Evolutionary conservation across 2,329 filamentous ascomycete genomes (phyloP), one percentile per base, ranked within the genome.

Genomic region (Ascocoryne sarcoides): DNA sequence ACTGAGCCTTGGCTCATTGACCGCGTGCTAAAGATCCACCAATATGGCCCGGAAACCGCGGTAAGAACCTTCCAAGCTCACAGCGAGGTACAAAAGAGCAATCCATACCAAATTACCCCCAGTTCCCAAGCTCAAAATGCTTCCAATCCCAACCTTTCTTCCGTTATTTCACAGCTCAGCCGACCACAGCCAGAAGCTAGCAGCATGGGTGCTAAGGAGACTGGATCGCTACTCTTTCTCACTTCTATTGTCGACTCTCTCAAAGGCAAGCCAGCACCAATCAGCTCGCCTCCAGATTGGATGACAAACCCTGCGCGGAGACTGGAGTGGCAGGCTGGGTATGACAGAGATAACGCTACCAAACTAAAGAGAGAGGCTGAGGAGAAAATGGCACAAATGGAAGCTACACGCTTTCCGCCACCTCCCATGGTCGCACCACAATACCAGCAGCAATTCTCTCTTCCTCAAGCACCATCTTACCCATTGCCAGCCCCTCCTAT

Each of bases 241-340:
- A 10, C 46, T 18, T 36, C 42, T 12, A 47, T 54, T 16, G 43
- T 59, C 19, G 63, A 62, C 21, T 55, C 60, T 29, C 55, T 75
- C 7, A 62, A 62, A 32, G 62, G 62, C 39, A 66, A 68, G 44
- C 63, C 70, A 5, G 73, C 64, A 44, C 73, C 72, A 10, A 59
- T 73, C 2, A 67, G 54, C 1, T 65, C 70, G 32, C 70, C 75
- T 3, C 73, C 75, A 1, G 65, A 66, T 14, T 75, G 72, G 65
- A 65, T 77, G 47, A 59, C 58, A 8, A 59, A 66, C 16, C 63
- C 70, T 21, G 56, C 65, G 2, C 67, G 67, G 21, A 65, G 65
- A 45, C 61, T 65, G 8, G 67, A 73, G 46, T 79, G 74, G 73
- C 69, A 67, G 61, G 57, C 66, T 9, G 71, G 70, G 0, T 69